Evolutionary conservation across 352 stramenopile species (phyloP), one percentile per base, ranked within the genome.

Genomic region (Phytophthora chlamydospora): DNA sequence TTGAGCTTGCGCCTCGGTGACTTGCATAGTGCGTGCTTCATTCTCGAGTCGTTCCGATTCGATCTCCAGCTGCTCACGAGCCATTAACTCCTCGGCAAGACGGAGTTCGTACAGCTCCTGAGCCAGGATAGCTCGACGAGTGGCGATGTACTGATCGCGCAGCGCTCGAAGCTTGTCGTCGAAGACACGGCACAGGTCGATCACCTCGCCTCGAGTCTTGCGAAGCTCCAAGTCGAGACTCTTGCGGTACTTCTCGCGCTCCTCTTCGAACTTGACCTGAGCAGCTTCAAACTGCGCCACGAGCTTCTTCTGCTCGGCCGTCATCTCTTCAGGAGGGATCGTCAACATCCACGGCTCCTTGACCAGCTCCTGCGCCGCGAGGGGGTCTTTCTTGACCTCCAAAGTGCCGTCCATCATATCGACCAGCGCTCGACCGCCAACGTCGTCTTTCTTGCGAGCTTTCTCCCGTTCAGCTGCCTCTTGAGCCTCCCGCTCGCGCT

Each of bases 351-450:
- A 98, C 33, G 75, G 65, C 44, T 94, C 85, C 39, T 96, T 92
- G 29, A 90, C 77, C 7, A 85, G 55, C 27, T 76, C 78, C 27
- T 91, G 74, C 0, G 75, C 75, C 4, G 83, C 80, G 1, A 88
- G 58, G 8, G 71, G 76, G 17, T 97, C 89, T 50, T 95, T 96
- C 55, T 94, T 96, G 2, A 83, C 78, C 54, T 98, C 92, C 9
- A 98, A 73, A 29, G 93, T 98, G 21, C 93, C 93, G 65, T 97
- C 75, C 93, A 98, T 98, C 93, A 98, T 98, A 51, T 98, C 91
- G 0, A 80, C 55, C 4, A 98, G 65, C 6, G 88, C 91, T 2
- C 91, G 88, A 0, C 79, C 80, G 0, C 80, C 76, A 4, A 91
- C 83, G 56, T 97, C 86, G 64, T 97, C 91, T 35, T 93, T 89